Conservation (phyloP, 2,329 filamentous ascomycete genomes). For the Alternaria conjuncta region DNA sequence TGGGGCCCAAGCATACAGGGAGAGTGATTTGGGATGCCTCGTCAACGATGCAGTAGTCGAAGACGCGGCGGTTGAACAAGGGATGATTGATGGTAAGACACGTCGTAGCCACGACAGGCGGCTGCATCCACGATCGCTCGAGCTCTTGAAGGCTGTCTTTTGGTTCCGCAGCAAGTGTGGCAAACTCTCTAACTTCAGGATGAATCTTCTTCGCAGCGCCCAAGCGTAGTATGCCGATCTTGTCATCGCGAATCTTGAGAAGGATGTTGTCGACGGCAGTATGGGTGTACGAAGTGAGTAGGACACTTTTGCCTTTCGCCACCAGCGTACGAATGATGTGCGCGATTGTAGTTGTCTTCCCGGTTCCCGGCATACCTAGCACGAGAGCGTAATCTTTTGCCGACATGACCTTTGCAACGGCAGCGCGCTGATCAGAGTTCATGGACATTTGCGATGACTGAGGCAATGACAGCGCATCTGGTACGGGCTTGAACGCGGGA, state of each 20-base stretch:
- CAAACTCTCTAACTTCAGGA: conserved; percentile 84
- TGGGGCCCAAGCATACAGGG: conserved; percentile 91
- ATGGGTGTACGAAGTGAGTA: conserved; percentile 95
- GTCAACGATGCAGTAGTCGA: conserved; percentile 98
- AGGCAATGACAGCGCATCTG: conserved; percentile 67
- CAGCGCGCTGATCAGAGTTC: conserved; percentile 84
- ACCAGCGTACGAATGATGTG: conserved; percentile 94
- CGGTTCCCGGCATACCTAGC: conserved; percentile 96
- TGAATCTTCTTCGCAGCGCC: conserved; percentile 87
- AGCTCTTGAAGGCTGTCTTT: conserved; percentile 84
- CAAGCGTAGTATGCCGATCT: conserved; percentile 81
- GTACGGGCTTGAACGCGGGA: conserved; percentile 73
- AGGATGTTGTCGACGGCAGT: conserved; percentile 98
- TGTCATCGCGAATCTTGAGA: conserved; percentile 82
- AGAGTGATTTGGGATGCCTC: conserved; percentile 97
- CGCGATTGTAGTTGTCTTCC: conserved; percentile 97
- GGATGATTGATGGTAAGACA: conserved; percentile 91
- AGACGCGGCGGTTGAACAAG: conserved; percentile 85
- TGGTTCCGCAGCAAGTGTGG: conserved; percentile 74
- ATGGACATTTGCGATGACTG: conserved; percentile 66
- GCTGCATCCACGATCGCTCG: conserved; percentile 80
- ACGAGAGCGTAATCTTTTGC: conserved; percentile 96
- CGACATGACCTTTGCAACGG: conserved; percentile 94
- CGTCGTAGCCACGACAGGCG: conserved; percentile 90
- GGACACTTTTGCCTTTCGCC: conserved; percentile 86